These are phyloP conservation scores for Rhizopogon rudus DNA, from an alignment of 768 basidiomycete genomes.

Conservation along the genomic window DNA sequence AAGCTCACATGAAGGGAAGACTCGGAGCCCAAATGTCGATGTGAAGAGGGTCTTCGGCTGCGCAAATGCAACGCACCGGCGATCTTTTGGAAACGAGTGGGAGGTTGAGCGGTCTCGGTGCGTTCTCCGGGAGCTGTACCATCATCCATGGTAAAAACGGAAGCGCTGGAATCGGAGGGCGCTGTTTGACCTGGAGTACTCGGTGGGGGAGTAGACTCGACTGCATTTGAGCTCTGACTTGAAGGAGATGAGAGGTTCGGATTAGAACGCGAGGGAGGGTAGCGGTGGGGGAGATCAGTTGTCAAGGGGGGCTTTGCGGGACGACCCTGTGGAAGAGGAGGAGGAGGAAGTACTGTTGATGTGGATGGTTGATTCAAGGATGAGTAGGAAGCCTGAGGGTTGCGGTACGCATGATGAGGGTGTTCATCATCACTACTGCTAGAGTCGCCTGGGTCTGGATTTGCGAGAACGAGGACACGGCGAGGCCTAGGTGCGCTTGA, in stretches of 20 bases:
- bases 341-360: constrained; percentile 17
- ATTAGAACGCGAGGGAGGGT: constrained; percentile 38
- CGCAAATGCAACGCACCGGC: constrained; percentile 18
- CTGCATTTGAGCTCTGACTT: constrained; percentile 54
- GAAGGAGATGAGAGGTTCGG: constrained; percentile 68
- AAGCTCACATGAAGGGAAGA: constrained; percentile 17
- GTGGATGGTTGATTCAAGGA: constrained; percentile 19
- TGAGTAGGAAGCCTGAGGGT: constrained; percentile 20
- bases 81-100: constrained; percentile 29
- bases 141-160: constrained; percentile 33
- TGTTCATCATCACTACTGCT: constrained; percentile 36
- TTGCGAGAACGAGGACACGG: constrained; percentile 53
- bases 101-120: constrained; percentile 19
- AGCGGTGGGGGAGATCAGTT: constrained; percentile 30
- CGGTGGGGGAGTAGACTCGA: constrained; percentile 69
- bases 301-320: constrained; percentile 26
- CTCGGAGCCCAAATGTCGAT: constrained; percentile 14
- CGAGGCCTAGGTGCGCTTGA: constrained; percentile 26
- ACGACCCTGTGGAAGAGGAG: constrained; percentile 8
- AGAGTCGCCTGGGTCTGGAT: constrained; percentile 50
- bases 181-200: constrained; percentile 52
- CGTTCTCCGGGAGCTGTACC: constrained; percentile 28
- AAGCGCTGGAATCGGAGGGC: constrained; percentile 36
- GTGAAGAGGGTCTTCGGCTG: constrained; percentile 23
- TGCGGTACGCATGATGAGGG: constrained; percentile 7